Percentiles rank a stretch among this genome's conserved stretches.
Evolutionary conservation across 441 rosid genomes (phyloP).

Genomic region (Melastoma candidum): DNA sequence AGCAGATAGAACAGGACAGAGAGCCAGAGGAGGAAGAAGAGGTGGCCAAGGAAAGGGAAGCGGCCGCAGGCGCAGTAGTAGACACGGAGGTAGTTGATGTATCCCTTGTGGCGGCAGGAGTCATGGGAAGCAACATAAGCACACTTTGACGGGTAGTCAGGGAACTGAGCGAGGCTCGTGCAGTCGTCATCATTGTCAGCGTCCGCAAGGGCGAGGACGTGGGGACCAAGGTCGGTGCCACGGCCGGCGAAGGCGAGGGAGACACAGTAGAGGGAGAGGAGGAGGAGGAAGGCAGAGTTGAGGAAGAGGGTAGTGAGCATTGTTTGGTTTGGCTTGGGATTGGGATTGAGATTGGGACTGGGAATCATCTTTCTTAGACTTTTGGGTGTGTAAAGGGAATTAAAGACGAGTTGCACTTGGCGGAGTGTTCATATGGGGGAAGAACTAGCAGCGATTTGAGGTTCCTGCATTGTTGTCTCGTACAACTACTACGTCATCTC

Average conservation of each 20-base stretch:
- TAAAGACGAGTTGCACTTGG: too few relatives aligned
- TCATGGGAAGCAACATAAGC: constrained; percentile 34
- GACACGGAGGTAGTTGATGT: constrained; percentile 68
- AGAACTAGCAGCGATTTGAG: too few relatives aligned
- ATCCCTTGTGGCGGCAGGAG: constrained; percentile 67
- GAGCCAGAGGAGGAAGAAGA: constrained; percentile 49
- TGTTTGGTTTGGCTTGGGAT: constrained; percentile 15
- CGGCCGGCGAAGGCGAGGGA: constrained; percentile 19
- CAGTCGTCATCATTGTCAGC: constrained; percentile 18
- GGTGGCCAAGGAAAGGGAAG: constrained; percentile 41
- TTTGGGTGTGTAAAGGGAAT: too few relatives aligned
- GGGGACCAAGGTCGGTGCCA: not conserved
- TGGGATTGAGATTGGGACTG: not conserved
- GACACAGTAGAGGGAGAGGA: constrained; percentile 25
- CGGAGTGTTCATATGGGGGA: too few relatives aligned
- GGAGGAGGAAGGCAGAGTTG: constrained; percentile 36
- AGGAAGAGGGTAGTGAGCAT: constrained; percentile 30
- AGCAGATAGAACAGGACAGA: constrained; percentile 60
- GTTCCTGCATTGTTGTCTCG: too few relatives aligned
- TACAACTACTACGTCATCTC: too few relatives aligned
- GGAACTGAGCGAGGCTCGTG: constrained; percentile 25
- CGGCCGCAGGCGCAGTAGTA: constrained; percentile 60
- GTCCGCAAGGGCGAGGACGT: constrained; percentile 9
- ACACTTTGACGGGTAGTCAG: constrained; percentile 44
- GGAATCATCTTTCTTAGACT: too few relatives aligned